These are phyloP conservation scores for Ustilago esculenta DNA, from an alignment of 1,284 basidiomycete genomes.

Conservation along the genomic window DNA sequence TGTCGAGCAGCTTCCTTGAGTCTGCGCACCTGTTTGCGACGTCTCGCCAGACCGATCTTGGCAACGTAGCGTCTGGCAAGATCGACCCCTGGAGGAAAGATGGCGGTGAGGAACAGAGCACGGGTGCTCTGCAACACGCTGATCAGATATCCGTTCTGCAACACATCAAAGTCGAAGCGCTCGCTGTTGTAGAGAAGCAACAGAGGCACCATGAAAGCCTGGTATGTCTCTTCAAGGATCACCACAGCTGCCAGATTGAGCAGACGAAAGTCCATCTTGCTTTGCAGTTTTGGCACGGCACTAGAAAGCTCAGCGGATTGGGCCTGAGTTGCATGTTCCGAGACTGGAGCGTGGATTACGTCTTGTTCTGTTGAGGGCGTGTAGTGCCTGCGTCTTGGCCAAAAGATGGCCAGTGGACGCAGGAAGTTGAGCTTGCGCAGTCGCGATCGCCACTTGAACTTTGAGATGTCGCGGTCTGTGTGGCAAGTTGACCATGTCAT, in stretches of 20 bases:
- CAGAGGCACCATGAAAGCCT: constrained; percentile 59
- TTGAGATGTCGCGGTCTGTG: constrained; percentile 29
- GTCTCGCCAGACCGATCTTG: constrained; percentile 31
- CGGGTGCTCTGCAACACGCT: constrained; percentile 54
- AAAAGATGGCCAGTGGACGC: constrained; percentile 53
- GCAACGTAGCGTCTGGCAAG: constrained; percentile 43
- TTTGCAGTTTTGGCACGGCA: constrained; percentile 30
- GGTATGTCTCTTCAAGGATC: constrained; percentile 58
- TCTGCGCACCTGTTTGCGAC: constrained; percentile 24
- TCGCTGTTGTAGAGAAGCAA: constrained; percentile 62
- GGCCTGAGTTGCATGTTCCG: neutral
- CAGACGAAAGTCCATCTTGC: constrained; percentile 44
- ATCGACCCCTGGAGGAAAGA: constrained; percentile 53
- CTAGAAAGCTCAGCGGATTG: constrained; percentile 19
- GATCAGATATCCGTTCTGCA: constrained; percentile 60
- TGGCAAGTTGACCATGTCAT: constrained; percentile 37
- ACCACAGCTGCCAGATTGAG: constrained; percentile 54
- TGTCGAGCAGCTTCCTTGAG: constrained; percentile 26
- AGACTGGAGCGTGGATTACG: constrained; percentile 27
- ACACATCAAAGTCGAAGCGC: constrained; percentile 51
- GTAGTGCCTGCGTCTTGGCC: constrained; percentile 34
- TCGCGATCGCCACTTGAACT: constrained; percentile 39
- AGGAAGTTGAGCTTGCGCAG: constrained; percentile 53
- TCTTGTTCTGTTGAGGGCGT: constrained; percentile 27
- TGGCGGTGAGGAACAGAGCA: constrained; percentile 53